phyloP scores from a whole-genome alignment of 208 protist genomes.

The Crithidia mellificae region DNA sequence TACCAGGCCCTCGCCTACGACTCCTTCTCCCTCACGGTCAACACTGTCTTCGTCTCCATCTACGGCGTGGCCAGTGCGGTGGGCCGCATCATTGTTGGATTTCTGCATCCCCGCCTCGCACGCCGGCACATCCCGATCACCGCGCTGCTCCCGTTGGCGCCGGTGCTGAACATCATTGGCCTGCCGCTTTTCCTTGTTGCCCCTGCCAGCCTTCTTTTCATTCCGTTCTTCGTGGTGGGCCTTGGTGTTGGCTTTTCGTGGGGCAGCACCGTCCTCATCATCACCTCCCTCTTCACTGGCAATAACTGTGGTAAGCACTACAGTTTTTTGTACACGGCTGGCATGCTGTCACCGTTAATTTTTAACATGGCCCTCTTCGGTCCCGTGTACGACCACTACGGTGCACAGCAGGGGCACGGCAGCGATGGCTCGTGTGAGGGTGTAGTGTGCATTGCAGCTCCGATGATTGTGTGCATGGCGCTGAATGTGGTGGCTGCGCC shows the following conservation, averaged over 20 bases:
- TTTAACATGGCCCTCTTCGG: conserved; percentile 81
- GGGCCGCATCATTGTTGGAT: conserved; percentile 72
- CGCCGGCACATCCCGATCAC: conserved; percentile 44
- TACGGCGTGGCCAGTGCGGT: conserved; percentile 77
- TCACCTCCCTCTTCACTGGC: conserved; percentile 62
- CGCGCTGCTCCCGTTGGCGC: conserved; percentile 47
- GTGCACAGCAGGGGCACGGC: conserved; percentile 35
- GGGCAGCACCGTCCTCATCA: conserved; percentile 74
- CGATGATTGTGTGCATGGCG: conserved; percentile 52
- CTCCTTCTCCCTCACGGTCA: conserved; percentile 59
- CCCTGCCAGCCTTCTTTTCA: conserved; percentile 36
- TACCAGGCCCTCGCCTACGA: conserved; percentile 67
- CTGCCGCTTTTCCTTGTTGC: conserved; percentile 63
- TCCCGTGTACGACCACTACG: conserved; percentile 73
- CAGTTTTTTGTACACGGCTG: conserved; percentile 79
- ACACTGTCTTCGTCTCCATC: conserved; percentile 81
- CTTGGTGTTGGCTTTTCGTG: conserved; percentile 78
- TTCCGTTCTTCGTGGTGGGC: conserved; percentile 77
- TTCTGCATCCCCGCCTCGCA: conserved; percentile 47
- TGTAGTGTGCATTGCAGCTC: conserved; percentile 52
- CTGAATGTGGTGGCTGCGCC: conserved; percentile 58
- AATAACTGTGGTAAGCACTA: conserved; percentile 83
- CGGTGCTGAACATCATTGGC: conserved; percentile 63
- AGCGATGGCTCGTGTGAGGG: conserved; percentile 49
- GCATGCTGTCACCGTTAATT: conserved; percentile 78